Evolutionary conservation across 352 stramenopile genomes (phyloP), one percentile per base, ranked within the genome.

Genomic region (Ophiocytium majus): DNA sequence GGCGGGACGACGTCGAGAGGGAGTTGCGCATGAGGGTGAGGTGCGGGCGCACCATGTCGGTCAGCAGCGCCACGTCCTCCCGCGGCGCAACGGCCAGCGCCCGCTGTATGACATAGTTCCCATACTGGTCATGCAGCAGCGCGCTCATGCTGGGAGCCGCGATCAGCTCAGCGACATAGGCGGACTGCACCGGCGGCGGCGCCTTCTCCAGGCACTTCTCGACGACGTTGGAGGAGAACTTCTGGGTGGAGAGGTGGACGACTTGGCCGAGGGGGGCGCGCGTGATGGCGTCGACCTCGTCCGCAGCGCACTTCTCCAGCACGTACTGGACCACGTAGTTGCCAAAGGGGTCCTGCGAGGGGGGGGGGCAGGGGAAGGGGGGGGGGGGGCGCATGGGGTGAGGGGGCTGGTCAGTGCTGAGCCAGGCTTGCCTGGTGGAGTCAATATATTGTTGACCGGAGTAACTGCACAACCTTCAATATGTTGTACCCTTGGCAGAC

Each of bases 191-290:
- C 57, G 88, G 84, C 82, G 93, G 89, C 0, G 90, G 92, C 0
- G 95, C 96, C 83, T 97, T 95, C 89, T 98, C 95, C 35, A 99
- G 91, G 85, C 96, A 99, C 90, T 99, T 99, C 86, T 99, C 97
- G 89, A 99, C 98, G 43, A 99, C 96, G 89, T 99, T 99, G 74
- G 95, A 98, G 82, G 94, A 98, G 86, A 99, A 99, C 87, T 99
- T 99, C 88, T 99, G 97, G 83, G 98, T 95, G 78, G 96, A 97
- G 0, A 99, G 92, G 80, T 98, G 91, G 83, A 93, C 94, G 23
- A 99, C 94, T 85, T 97, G 95, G 95, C 90, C 85, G 23, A 90
- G 23, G 5, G 86, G 86, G 9, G 81, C 82, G 35, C 82, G 66
- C 92, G 93, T 95, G 82, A 96, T 91, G 78, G 90, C 91, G 28